These are phyloP conservation scores for Hanseniaspora vineae DNA, from an alignment of 805 yeast genomes.

Conservation along the genomic window DNA sequence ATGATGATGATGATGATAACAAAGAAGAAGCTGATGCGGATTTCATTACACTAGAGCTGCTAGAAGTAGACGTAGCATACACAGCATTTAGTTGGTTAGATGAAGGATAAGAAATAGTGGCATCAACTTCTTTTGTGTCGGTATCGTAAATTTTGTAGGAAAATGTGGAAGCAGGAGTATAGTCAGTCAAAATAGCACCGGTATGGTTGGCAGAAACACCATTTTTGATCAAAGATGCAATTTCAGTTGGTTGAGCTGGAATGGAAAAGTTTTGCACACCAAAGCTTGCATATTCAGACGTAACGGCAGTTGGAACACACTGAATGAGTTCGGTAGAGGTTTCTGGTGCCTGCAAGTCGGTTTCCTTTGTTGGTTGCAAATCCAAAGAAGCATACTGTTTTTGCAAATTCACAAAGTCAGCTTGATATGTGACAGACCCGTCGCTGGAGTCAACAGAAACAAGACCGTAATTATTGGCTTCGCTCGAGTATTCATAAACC, in stretches of 20 bases:
- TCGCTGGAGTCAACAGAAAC: constrained; percentile 36
- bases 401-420: constrained; percentile 41
- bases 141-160: constrained; percentile 29
- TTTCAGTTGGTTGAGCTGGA: constrained; percentile 36
- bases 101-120: constrained; percentile 27
- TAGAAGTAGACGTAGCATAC: constrained; percentile 9
- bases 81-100: constrained; percentile 27
- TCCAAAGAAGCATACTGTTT: constrained; percentile 26
- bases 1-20: too few relatives aligned
- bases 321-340: constrained; percentile 17
- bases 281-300: constrained; percentile 27
- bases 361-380: constrained; percentile 27
- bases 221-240: constrained; percentile 30
- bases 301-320: constrained; percentile 31
- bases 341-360: constrained; percentile 17
- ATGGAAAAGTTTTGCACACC: constrained; percentile 32
- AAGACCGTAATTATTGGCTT: constrained; percentile 66
- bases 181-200: constrained; percentile 31
- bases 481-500: constrained; percentile 83
- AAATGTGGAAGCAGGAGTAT: constrained; percentile 26
- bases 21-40: constrained; percentile 8
- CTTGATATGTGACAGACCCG: constrained; percentile 27
- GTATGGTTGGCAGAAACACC: constrained; percentile 35
- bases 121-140: constrained; percentile 23
- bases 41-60: not conserved